Base-by-base conservation (phyloP, 306 rosid genomes). In the Rosa lucieae region DNA sequence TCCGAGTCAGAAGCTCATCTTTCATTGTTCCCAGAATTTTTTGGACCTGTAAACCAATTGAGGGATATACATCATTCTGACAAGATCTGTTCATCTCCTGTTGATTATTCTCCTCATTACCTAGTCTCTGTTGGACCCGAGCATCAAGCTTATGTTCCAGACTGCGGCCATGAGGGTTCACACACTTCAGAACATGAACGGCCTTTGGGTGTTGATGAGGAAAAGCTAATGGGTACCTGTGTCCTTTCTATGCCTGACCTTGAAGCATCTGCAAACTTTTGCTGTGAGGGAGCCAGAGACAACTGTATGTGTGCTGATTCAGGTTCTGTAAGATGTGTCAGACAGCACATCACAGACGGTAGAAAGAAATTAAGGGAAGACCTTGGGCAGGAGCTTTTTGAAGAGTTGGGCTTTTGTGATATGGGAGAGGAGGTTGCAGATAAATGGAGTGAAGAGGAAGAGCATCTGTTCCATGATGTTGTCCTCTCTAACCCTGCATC, bases 381-480 rank as follows among this genome's bases (percentile, higher is more conserved):
- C 52, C 66, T 81, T 70, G 85, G 88, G 23, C 59, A 21, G 21
- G 53, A 56, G 59, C 72, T 55, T 29, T 81, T 75, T 75, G 81
- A 75, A 53, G 79, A 75, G 77, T 75, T 82, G 66, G 86, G 88
- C 14, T 82, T 85, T 15, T 70, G 67, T 75, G 85, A 85, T 62
- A 85, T 85, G 81, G 88, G 88, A 53, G 88, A 85, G 72, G 81
- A 72, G 79, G 80, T 86, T 73, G 72, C 80, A 1, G 58, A 55
- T 32, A 77, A 66, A 43, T 83, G 86, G 85, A 73, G 78, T 23
- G 62, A 67, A 72, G 86, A 86, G 70, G 89, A 86, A 69, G 86
- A 83, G 55, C 76, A 9, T 15, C 53, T 63, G 42, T 86, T 83
- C 74, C 80, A 52, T 47, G 69, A 86, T 52, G 78, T 80, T 44